Conservation (phyloP, 2,329 filamentous ascomycete genomes). For the Hypoxylon sp. region DNA sequence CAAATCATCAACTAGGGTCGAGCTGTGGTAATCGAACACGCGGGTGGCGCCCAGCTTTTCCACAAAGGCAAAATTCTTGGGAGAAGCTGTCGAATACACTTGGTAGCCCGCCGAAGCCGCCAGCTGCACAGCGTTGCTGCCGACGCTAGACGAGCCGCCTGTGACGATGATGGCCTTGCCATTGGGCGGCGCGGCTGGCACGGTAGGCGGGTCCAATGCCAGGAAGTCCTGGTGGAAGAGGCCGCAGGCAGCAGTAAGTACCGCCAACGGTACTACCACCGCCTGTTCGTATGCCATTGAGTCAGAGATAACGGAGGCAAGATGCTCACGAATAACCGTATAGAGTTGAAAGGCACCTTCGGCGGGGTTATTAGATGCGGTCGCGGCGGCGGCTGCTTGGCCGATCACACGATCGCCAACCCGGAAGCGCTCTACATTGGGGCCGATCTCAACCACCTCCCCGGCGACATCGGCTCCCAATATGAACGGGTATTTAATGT, state of each 20-base stretch:
- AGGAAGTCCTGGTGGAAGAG: constrained; percentile 16
- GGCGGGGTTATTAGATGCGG: constrained; percentile 3
- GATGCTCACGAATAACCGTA: constrained; percentile 14
- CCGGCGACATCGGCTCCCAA: constrained; percentile 50
- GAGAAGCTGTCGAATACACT: constrained; percentile 57
- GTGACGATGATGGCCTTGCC: constrained; percentile 12
- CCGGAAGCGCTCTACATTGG: constrained; percentile 1
- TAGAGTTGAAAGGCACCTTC: constrained; percentile 32
- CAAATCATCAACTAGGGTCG: constrained; percentile 49
- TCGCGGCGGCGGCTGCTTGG: constrained; percentile 13
- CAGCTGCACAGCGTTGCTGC: constrained; percentile 58
- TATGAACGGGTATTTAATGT: constrained; percentile 55
- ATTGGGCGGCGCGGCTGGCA: background rate
- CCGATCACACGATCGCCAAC: constrained; percentile 25
- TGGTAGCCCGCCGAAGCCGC: constrained; percentile 58
- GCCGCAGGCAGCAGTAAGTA: constrained; percentile 21
- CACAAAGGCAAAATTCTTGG: constrained; percentile 57
- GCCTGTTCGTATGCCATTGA: constrained; percentile 16
- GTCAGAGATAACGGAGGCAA: constrained; percentile 10
- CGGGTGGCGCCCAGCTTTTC: constrained; percentile 57
- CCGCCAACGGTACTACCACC: constrained; percentile 16
- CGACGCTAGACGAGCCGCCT: constrained; percentile 27
- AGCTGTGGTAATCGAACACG: constrained; percentile 59
- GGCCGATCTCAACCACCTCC: constrained; percentile 31
- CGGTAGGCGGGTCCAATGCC: constrained; percentile 7